Conservation (phyloP, 2,329 filamentous ascomycete genomes). For the Penicillium hordei region DNA sequence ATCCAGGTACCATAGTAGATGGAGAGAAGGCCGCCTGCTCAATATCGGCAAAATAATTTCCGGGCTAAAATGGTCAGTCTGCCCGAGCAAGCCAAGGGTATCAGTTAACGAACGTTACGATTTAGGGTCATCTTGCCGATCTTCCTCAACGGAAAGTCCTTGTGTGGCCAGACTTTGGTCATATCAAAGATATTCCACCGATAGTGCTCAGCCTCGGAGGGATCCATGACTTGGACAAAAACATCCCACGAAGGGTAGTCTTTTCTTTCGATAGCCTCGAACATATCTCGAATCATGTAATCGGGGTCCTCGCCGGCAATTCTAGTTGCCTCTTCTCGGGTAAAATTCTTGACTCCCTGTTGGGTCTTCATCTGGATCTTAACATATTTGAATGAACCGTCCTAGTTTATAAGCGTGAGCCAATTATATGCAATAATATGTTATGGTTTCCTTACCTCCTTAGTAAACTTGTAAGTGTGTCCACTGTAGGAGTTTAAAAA, state of each 20-base stretch:
- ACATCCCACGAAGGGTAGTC: background rate
- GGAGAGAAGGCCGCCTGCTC: background rate
- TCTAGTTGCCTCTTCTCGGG: background rate
- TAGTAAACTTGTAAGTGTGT: background rate
- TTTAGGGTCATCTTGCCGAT: background rate
- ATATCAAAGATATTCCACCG: background rate
- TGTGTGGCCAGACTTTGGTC: background rate
- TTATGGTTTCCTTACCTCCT: background rate
- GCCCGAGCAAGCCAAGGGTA: background rate
- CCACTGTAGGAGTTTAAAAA: background rate
- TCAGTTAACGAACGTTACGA: background rate
- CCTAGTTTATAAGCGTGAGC: background rate
- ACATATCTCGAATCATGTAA: background rate
- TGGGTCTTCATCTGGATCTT: background rate
- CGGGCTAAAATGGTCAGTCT: background rate
- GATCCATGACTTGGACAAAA: background rate
- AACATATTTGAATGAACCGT: background rate
- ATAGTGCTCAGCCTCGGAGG: background rate
- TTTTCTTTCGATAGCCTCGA: background rate
- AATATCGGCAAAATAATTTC: background rate
- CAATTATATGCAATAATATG: background rate
- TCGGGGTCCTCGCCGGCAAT: background rate
- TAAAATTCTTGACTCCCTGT: background rate
- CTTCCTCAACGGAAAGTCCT: background rate
- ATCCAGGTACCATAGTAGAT: background rate